These are phyloP conservation scores for Kodamaea nitidulidarum DNA, from an alignment of 805 yeast species.

Conservation along the genomic window DNA sequence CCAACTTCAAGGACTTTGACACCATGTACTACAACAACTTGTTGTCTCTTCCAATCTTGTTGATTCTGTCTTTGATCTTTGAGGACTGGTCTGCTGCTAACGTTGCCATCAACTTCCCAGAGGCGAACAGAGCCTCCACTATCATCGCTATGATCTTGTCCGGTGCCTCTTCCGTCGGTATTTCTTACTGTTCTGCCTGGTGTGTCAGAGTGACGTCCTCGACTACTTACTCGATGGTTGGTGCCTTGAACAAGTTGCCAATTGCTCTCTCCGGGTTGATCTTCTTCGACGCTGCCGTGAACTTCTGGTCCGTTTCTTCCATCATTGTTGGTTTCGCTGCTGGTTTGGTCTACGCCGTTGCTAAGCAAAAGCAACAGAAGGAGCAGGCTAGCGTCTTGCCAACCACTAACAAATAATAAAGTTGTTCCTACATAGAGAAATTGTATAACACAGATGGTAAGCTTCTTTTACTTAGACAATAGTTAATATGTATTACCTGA, in stretches of 20 bases:
- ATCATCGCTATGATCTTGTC: conserved; percentile 83
- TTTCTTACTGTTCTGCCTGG: conserved; percentile 99
- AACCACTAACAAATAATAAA: conserved; percentile 6
- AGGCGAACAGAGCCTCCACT: conserved; percentile 60
- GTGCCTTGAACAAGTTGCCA: conserved; percentile 97
- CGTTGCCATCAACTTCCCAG: conserved; percentile 73
- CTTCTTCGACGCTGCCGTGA: conserved; percentile 92
- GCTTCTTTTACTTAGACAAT: background rate
- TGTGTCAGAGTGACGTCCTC: conserved; percentile 98
- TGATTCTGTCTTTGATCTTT: conserved; percentile 66
- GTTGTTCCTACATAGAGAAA: background rate
- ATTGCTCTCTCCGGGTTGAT: conserved; percentile 92
- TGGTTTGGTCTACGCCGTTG: conserved; percentile 93
- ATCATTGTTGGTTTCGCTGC: conserved; percentile 92
- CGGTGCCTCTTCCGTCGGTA: conserved; percentile 93
- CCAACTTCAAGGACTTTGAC: conserved; percentile 94
- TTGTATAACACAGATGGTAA: background rate
- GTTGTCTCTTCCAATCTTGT: conserved; percentile 84
- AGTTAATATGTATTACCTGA: background rate
- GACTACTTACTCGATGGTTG: conserved; percentile 98
- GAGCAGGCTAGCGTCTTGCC: conserved; percentile 10
- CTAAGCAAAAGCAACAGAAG: conserved; percentile 82
- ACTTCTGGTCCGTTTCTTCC: conserved; percentile 86
- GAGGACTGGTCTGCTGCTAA: conserved; percentile 94
- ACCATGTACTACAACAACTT: conserved; percentile 98